These are phyloP conservation scores for Artemisia tridentata DNA, from an alignment of 129 eudicot genomes.

Conservation along the genomic window DNA sequence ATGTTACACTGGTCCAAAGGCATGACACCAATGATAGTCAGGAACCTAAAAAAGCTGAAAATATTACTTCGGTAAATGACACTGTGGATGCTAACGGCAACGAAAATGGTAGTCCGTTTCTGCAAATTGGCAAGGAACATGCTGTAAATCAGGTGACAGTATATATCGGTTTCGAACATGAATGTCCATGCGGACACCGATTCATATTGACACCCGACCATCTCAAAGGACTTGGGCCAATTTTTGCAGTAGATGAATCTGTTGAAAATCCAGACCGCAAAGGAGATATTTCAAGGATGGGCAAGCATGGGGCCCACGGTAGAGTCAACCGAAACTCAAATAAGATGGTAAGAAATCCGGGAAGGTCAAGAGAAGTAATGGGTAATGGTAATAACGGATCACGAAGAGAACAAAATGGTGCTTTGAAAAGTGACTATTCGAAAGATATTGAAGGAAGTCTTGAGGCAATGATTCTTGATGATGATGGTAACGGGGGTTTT, in stretches of 20 bases:
- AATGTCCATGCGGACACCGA: constrained; percentile 95
- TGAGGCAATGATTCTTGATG: constrained; percentile 48
- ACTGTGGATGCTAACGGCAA: constrained; percentile 20
- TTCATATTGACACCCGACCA: constrained; percentile 71
- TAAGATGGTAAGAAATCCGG: constrained; percentile 44
- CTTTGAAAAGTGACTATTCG: constrained; percentile 25
- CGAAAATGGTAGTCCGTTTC: constrained; percentile 35
- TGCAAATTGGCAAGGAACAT: constrained; percentile 41
- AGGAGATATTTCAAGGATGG: constrained; percentile 44
- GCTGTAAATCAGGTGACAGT: constrained; percentile 41
- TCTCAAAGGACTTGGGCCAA: constrained; percentile 66
- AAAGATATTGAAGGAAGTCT: constrained; percentile 48
- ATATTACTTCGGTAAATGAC: constrained; percentile 30
- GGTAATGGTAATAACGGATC: constrained; percentile 26
- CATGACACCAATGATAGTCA: constrained; percentile 29
- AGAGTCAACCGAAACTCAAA: constrained; percentile 55
- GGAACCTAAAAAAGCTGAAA: constrained; percentile 34
- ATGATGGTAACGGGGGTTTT: constrained; percentile 55
- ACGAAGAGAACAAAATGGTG: constrained; percentile 26
- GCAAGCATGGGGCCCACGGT: constrained; percentile 50
- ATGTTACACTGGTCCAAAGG: constrained; percentile 40
- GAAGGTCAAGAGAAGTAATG: constrained; percentile 42
- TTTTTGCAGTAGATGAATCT: constrained; percentile 47
- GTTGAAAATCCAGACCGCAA: constrained; percentile 45
- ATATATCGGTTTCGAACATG: constrained; percentile 87